Evolutionary conservation across 202 grass and related monocot genomes (phyloP).

Genomic region (Zoysia matrella): DNA sequence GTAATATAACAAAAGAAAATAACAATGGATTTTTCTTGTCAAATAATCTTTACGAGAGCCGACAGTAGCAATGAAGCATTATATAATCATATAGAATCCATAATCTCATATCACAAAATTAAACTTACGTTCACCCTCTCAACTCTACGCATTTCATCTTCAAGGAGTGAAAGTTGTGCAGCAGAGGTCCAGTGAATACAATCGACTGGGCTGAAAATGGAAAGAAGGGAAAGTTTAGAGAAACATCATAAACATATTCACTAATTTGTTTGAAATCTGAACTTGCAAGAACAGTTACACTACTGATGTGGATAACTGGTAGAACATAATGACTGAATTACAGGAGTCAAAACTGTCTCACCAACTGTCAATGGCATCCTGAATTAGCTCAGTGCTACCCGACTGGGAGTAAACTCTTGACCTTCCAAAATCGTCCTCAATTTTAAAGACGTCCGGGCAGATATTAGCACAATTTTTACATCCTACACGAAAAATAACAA

Average conservation of each 20-base stretch:
- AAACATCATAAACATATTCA: background rate
- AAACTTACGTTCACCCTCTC: constrained; percentile 87
- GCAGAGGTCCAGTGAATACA: constrained; percentile 99
- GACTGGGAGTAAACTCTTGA: constrained; percentile 72
- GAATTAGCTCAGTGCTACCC: constrained; percentile 66
- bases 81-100: background rate
- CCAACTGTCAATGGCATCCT: constrained; percentile 93
- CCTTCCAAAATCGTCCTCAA: constrained; percentile 90
- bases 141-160: constrained; percentile 89
- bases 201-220: constrained; percentile 80
- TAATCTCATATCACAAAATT: background rate
- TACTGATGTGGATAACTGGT: background rate
- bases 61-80: background rate
- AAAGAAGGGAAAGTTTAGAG: constrained; percentile 26
- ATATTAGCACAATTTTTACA: constrained; percentile 99
- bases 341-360: constrained; percentile 31
- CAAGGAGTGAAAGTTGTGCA: constrained; percentile 82
- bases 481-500: constrained; percentile 44
- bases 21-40: background rate
- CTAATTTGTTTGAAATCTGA: constrained; percentile 23
- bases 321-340: background rate
- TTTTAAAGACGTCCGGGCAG: constrained; percentile 71
- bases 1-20: background rate
- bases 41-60: background rate
- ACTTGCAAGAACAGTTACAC: background rate